These are phyloP conservation scores for Fusarium sp. DNA, from an alignment of 2,329 filamentous ascomycete genomes.

Conservation along the genomic window DNA sequence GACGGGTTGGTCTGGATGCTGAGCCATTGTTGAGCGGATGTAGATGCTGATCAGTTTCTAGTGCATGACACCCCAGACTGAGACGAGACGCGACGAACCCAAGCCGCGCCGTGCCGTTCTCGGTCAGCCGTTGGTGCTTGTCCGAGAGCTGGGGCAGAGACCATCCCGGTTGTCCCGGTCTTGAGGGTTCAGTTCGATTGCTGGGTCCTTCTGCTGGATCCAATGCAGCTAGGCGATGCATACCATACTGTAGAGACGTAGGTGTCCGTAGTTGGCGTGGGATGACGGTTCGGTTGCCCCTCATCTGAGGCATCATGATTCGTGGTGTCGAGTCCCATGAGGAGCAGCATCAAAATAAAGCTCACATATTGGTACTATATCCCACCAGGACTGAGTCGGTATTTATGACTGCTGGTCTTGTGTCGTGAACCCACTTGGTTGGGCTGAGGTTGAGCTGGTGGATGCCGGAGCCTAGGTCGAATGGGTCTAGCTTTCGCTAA, in stretches of 20 bases:
- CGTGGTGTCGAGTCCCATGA: not conserved
- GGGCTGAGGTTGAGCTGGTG: conserved; percentile 26
- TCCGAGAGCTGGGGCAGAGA: not conserved
- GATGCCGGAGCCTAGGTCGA: conserved; percentile 24
- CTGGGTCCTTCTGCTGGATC: conserved; percentile 16
- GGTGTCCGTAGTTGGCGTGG: conserved; percentile 16
- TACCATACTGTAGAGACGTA: conserved; percentile 24
- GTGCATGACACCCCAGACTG: conserved; percentile 14
- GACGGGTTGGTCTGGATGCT: conserved; percentile 20
- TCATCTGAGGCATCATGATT: conserved; percentile 24
- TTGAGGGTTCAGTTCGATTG: conserved; percentile 9
- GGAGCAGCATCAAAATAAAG: not conserved
- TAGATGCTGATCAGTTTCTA: conserved; percentile 23
- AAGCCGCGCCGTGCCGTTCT: conserved; percentile 3
- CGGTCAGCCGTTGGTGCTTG: not conserved
- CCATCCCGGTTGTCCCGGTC: conserved; percentile 14
- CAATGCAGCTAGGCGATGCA: conserved; percentile 38
- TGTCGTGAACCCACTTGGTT: conserved; percentile 7
- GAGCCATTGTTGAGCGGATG: conserved; percentile 11
- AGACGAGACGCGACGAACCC: conserved; percentile 11
- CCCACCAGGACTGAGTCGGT: not conserved
- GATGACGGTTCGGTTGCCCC: conserved; percentile 16
- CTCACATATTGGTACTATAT: not conserved
- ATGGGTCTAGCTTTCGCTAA: conserved; percentile 38
- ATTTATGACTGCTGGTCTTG: conserved; percentile 1